These are phyloP conservation scores for Mallotus nudiflorus DNA, from an alignment of 345 rosid species.

Conservation along the genomic window DNA sequence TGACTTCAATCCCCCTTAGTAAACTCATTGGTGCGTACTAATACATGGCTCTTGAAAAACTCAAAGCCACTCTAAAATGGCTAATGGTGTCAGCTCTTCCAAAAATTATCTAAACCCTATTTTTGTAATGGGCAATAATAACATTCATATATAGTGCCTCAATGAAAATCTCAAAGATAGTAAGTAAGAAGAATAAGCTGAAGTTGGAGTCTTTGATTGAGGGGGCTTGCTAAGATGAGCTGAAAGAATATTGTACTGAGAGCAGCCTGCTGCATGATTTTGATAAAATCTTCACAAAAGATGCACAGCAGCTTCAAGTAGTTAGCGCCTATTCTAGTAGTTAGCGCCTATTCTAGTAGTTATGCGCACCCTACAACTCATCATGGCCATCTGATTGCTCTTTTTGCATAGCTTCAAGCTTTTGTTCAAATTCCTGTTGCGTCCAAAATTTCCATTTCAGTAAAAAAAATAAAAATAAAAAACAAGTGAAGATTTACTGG, in stretches of 20 bases:
- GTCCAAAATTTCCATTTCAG: neutral
- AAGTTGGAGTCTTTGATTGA: neutral
- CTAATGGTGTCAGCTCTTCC: neutral
- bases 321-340: neutral
- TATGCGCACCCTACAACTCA: neutral
- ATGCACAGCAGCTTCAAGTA: neutral
- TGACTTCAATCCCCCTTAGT: too few species aligned
- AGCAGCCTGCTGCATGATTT: neutral
- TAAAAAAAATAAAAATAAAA: neutral
- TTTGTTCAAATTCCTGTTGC: slow-evolving; percentile 5
- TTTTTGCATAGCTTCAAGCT: neutral
- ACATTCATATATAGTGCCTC: neutral
- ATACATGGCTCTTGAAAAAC: neutral
- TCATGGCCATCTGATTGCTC: neutral
- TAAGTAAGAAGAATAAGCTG: neutral
- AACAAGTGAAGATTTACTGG: neutral
- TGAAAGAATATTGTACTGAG: neutral
- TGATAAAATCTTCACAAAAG: neutral
- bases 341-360: neutral
- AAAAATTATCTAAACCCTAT: neutral
- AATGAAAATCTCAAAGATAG: neutral
- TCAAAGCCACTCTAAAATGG: neutral
- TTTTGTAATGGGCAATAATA: neutral
- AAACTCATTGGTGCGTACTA: too few species aligned
- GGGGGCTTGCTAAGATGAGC: neutral